Percentiles rank a stretch among this genome's conserved stretches.
Conservation (phyloP, 257 asterid species). For the Catharanthus roseus region DNA sequence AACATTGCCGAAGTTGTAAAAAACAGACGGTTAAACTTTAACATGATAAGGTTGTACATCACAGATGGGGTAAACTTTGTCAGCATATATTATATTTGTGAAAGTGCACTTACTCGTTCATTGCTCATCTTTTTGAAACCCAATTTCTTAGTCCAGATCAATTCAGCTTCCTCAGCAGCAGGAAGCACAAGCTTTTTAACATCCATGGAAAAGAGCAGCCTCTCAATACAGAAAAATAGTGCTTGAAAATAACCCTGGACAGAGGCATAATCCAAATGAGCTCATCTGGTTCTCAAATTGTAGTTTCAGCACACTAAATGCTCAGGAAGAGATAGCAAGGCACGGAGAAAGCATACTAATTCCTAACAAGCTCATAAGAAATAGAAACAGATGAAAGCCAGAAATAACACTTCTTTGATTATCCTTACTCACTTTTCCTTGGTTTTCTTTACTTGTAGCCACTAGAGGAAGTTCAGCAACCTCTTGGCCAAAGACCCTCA, state of each 20-base stretch:
- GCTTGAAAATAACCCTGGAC: conserved; percentile 90
- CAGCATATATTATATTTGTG: neutral
- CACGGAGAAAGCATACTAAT: neutral
- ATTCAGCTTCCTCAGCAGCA: conserved; percentile 96
- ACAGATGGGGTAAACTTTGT: neutral
- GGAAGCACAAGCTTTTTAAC: conserved; percentile 86
- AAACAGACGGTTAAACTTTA: no score
- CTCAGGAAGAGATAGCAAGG: neutral
- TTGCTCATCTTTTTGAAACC: conserved; percentile 80
- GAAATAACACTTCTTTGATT: neutral
- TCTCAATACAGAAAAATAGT: conserved; percentile 76
- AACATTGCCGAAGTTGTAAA: no score
- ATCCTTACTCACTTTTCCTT: conserved; percentile 71
- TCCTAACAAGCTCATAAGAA: neutral
- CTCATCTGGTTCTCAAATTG: neutral
- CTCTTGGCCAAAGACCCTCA: conserved; percentile 82
- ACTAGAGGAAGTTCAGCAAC: conserved; percentile 97
- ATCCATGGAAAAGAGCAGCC: conserved; percentile 60
- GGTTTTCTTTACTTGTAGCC: conserved; percentile 80
- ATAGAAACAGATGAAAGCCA: neutral
- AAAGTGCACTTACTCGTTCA: conserved; percentile 58
- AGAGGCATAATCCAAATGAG: conserved; percentile 6
- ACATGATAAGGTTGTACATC: neutral
- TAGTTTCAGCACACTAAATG: neutral
- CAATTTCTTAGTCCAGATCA: conserved; percentile 88